Evolutionary conservation across 2,329 filamentous ascomycete genomes (phyloP), one percentile per base, ranked within the genome.

Genomic region (Fusarium succisae): DNA sequence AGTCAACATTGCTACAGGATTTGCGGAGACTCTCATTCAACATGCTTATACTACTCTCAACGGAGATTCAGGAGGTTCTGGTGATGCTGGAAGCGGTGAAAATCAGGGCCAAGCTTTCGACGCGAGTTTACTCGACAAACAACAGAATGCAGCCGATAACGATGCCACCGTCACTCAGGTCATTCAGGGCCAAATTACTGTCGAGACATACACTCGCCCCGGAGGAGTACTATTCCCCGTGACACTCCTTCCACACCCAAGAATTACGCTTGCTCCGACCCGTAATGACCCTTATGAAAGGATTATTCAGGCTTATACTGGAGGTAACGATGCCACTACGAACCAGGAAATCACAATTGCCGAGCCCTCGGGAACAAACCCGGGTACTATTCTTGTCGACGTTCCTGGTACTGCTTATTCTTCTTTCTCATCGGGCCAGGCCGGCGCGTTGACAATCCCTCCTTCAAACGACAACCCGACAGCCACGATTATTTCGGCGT

Each of bases 341-440:
- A 74, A 74, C 41, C 67, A 67, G 45, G 50, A 72, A 53, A 74
- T 71, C 24, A 74, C 71, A 41, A 71, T 72, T 8, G 71, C 71
- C 17, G 55, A 74, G 38, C 71, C 71, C 7, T 64, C 51, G 26
- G 71, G 71, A 65, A 74, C 71, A 8, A 66, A 41, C 22, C 62
- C 71, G 7, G 71, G 71, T n/a, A 74, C 71, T 30, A 37, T 74
- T 35, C 57, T 74, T 12, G 47, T 74, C 13, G 71, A 74, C 39
- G 62, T 74, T 39, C 70, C 71, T 45, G 60, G 67, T 41, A 65
- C 71, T 20, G 71, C 68, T 24, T 74, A 62, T 39, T 74, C 71
- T 22, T 53, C 58, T 15, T 74, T 74, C 39, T 56, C 45, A 30
- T 68, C 71, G 13, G 71, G 71, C 20, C 71, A 74, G 35, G 43